Evolutionary conservation across 306 rosid genomes (phyloP).

Genomic region (Pterocarpus santalinus): DNA sequence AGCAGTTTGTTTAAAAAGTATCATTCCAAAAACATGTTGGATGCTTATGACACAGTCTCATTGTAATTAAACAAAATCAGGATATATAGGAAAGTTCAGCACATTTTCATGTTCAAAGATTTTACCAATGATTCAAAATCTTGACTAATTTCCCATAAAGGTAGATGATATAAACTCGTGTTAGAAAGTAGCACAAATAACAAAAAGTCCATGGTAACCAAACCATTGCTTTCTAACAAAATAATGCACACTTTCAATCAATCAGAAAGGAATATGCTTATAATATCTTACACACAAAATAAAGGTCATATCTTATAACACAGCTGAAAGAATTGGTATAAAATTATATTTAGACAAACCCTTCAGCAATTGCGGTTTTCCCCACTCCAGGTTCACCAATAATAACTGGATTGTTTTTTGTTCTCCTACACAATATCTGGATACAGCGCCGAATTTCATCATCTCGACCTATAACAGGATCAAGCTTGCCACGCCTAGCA

Average conservation of each 20-base stretch:
- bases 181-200: constrained; percentile 11
- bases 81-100: neutral
- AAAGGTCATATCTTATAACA: neutral
- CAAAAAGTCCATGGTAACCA: constrained; percentile 8
- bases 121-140: neutral
- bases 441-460: constrained; percentile 96
- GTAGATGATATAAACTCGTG: constrained; percentile 4
- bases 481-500: constrained; percentile 96
- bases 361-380: constrained; percentile 99
- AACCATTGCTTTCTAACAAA: constrained; percentile 23
- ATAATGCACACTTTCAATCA: constrained; percentile 18
- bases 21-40: constrained; percentile 4
- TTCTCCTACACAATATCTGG: constrained; percentile 92
- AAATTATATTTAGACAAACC: constrained; percentile 61
- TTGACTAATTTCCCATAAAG: constrained; percentile 41
- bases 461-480: constrained; percentile 97
- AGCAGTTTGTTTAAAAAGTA: constrained; percentile 28
- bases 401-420: constrained; percentile 96
- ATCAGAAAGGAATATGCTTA: constrained; percentile 25
- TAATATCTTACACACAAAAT: neutral
- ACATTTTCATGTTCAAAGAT: constrained; percentile 13
- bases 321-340: constrained; percentile 16
- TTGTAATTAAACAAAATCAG: neutral
- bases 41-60: constrained; percentile 6
- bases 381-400: constrained; percentile 99